Evolutionary conservation across 2,329 filamentous ascomycete genomes (phyloP).

Genomic region (Clonostachys byssicola): DNA sequence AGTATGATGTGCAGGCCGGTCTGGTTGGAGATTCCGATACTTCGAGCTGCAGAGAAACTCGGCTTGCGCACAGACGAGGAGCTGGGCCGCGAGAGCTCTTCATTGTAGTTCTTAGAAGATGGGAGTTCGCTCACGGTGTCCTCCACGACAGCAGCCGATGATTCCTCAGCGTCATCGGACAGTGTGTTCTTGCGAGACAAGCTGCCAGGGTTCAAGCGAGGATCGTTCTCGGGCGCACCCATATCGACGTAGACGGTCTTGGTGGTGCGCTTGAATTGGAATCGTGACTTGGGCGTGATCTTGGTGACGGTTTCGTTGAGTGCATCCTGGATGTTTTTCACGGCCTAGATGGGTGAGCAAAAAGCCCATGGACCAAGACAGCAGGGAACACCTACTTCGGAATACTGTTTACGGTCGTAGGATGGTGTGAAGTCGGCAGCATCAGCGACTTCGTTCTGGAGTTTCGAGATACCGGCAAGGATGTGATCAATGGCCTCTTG

Average conservation of each 20-base stretch:
- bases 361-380: not conserved
- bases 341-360: constrained; percentile 35
- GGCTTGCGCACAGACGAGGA: constrained; percentile 48
- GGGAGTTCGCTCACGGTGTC: constrained; percentile 26
- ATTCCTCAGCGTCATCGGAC: constrained; percentile 7
- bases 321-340: constrained; percentile 78
- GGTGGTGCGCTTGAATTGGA: constrained; percentile 63
- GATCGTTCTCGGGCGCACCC: constrained; percentile 35
- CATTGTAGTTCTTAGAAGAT: constrained; percentile 19
- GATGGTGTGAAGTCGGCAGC: constrained; percentile 77
- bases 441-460: constrained; percentile 83
- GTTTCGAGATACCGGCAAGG: constrained; percentile 70
- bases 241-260: constrained; percentile 31
- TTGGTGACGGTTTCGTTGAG: constrained; percentile 65
- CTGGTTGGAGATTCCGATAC: constrained; percentile 65
- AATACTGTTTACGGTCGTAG: constrained; percentile 85
- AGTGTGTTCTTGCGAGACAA: constrained; percentile 15
- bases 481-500: constrained; percentile 78
- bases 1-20: constrained; percentile 71
- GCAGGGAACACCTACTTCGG: constrained; percentile 51
- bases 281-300: constrained; percentile 72
- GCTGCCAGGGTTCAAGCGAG: constrained; percentile 31
- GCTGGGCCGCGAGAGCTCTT: constrained; percentile 23
- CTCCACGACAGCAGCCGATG: not conserved
- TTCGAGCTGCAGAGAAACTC: constrained; percentile 57